A percentile compares a stretch with the other conserved stretches of the same genome.
These are phyloP conservation scores for Gautieria morchelliformis DNA, from an alignment of 768 basidiomycete species.

Conservation along the genomic window DNA sequence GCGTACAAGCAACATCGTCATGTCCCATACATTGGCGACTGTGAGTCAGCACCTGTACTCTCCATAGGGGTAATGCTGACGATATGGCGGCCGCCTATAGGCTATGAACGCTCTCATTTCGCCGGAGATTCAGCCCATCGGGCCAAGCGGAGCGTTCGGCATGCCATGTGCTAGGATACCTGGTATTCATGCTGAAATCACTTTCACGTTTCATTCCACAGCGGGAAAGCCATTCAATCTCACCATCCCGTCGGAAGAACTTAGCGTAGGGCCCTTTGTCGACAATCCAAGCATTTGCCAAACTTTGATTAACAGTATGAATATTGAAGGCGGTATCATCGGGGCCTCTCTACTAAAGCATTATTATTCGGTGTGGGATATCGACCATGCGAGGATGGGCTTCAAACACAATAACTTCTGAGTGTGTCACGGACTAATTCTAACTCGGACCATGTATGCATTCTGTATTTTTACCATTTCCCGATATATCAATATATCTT, in stretches of 20 bases:
- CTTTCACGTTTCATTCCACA: constrained; percentile 45
- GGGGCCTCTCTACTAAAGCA: constrained; percentile 51
- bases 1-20: neutral
- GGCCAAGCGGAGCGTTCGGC: constrained; percentile 46
- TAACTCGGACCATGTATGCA: neutral
- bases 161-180: constrained; percentile 39
- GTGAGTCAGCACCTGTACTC: neutral
- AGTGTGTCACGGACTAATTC: neutral
- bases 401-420: constrained; percentile 36
- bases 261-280: constrained; percentile 49
- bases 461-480: neutral
- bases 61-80: neutral
- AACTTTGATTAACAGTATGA: constrained; percentile 51
- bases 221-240: constrained; percentile 40
- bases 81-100: constrained; percentile 18
- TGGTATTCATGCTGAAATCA: constrained; percentile 40
- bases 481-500: neutral
- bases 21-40: neutral
- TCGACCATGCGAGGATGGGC: constrained; percentile 38
- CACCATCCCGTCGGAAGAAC: constrained; percentile 46
- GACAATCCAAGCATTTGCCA: constrained; percentile 41
- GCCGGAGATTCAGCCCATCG: constrained; percentile 42
- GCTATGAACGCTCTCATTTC: constrained; percentile 51
- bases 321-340: constrained; percentile 35
- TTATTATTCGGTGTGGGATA: constrained; percentile 51